Conservation (phyloP, 306 rosid genomes). For the Castanea mollissima region DNA sequence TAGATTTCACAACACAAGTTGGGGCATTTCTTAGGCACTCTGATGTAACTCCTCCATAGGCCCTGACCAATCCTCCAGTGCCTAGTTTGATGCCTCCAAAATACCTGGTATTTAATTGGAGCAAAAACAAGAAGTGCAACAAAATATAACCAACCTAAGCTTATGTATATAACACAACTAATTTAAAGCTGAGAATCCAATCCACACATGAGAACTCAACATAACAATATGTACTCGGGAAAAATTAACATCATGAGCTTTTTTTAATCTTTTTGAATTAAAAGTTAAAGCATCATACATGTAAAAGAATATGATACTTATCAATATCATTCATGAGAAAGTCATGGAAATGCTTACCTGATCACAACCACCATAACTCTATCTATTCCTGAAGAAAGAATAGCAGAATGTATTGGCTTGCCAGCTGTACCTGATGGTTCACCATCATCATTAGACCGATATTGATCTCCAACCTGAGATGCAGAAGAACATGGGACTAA, state of each 20-base stretch:
- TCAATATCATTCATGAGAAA: background rate
- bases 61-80: slow-evolving; percentile 88
- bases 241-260: background rate
- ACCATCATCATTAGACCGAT: slow-evolving; percentile 88
- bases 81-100: slow-evolving; percentile 96
- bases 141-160: background rate
- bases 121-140: background rate
- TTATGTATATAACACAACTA: background rate
- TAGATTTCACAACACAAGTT: slow-evolving; percentile 73
- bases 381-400: slow-evolving; percentile 83
- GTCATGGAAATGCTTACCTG: slow-evolving; percentile 46
- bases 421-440: slow-evolving; percentile 97
- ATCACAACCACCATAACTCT: slow-evolving; percentile 96
- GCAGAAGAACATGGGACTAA: background rate
- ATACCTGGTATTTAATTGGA: slow-evolving; percentile 41
- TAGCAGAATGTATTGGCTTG: slow-evolving; percentile 84
- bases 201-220: background rate
- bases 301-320: background rate
- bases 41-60: slow-evolving; percentile 90
- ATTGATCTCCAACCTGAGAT: slow-evolving; percentile 86
- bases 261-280: no score
- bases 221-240: background rate
- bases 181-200: background rate
- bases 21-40: slow-evolving; percentile 87
- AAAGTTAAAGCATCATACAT: background rate